phyloP scores from a whole-genome alignment of 495 filamentous ascomycete species.

The Evernia prunastri region DNA sequence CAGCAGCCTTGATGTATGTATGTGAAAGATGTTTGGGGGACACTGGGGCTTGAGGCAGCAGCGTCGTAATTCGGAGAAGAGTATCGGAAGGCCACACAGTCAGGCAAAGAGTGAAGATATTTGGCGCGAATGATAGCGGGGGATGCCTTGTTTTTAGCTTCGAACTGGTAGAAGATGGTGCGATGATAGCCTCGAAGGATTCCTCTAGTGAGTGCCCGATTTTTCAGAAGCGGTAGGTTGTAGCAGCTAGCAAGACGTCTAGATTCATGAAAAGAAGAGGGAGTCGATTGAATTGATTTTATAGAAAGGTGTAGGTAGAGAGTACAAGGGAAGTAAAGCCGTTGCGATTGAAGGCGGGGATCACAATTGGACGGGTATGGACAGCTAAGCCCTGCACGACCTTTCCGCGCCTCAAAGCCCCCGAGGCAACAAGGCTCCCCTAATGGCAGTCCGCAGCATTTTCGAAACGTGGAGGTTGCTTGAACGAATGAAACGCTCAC shows the following conservation, averaged over 20 bases:
- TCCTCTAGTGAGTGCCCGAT: constrained; percentile 10
- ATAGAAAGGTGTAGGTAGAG: too few relatives aligned
- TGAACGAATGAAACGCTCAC: constrained; percentile 5
- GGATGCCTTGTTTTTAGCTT: constrained; percentile 13
- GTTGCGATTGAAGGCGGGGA: background rate
- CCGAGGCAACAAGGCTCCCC: background rate
- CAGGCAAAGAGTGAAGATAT: constrained; percentile 6
- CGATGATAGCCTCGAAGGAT: constrained; percentile 13
- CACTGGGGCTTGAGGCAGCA: constrained; percentile 5
- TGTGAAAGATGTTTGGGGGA: background rate
- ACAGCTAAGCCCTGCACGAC: background rate
- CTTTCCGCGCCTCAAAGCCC: background rate
- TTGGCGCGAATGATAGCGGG: constrained; percentile 2
- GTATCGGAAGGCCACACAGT: background rate
- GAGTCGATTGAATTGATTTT: background rate
- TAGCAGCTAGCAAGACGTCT: background rate
- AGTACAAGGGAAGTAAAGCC: background rate
- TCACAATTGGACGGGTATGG: too few relatives aligned
- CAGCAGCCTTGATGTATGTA: background rate
- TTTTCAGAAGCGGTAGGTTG: background rate
- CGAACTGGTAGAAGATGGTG: constrained; percentile 9
- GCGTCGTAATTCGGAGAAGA: constrained; percentile 1
- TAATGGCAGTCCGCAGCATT: background rate
- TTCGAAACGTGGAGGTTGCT: background rate
- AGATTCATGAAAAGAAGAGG: background rate